Base-by-base conservation (phyloP, 1,139 yeast species). In the Geotrichum candidum region DNA sequence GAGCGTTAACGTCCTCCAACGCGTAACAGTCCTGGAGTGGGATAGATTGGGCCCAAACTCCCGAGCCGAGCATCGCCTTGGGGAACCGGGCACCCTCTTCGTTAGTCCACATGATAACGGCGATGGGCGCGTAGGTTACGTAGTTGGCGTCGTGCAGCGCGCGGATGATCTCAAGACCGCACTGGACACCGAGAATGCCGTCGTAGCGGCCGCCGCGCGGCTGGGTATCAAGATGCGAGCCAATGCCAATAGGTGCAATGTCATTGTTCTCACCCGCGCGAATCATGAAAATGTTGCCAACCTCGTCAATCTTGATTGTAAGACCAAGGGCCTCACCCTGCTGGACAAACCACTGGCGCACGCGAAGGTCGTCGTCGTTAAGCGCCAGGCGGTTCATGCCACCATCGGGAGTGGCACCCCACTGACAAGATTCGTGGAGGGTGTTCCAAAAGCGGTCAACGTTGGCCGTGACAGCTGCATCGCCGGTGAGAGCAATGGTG, bases 11-110 rank as follows among this genome's bases (percentile, higher is more conserved):
- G 6, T 87, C 85, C 66, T 79, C 74, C 64, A 84, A 72, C 1
- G 73, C 71, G 65, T 84, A 83, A 5, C 82, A 81, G 2, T 78
- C 79, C 61, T 85, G 82, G 63, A 80, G 74, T 1, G 78, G 68
- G 52, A 78, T 71, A 25, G 75, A 70, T 7, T 81, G 87, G 0
- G 88, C 83, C 88, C 89, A 87, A 1, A 86, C 89, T 13, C 85
- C 80, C 10, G 87, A 82, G 0, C 87, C 81, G 80, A 86, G 84
- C 73, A 84, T 80, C 53, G 87, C 80, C 73, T 82, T 78, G 6
- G 91, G 88, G 69, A 86, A 87, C 58, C 92, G 74, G 0, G 91
- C 90, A 55, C 92, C 92, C 76, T 87, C 92, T 71, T 87, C 92
- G 69, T 87, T 87, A 68, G 87, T 84, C 92, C 92, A 87, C 69